Conservation (phyloP, 345 rosid species). For the Gossypioides kirkii region DNA sequence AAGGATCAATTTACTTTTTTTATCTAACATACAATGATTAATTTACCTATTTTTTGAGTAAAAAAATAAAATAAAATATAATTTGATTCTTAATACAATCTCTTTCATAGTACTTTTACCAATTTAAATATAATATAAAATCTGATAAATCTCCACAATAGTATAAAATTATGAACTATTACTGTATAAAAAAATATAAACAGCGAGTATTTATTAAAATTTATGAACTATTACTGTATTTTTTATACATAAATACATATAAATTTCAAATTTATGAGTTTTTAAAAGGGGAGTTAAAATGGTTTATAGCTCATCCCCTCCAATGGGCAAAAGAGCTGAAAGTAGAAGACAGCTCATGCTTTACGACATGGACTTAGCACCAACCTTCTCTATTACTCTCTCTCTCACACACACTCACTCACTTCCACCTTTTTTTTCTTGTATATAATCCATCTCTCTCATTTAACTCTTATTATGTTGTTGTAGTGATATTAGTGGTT, state of each 20-base stretch:
- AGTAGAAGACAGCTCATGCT: slow-evolving; percentile 61
- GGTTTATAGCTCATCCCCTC: background rate
- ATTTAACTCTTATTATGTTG: background rate
- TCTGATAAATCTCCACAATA: too few relatives aligned
- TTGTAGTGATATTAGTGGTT: background rate
- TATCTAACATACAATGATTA: fast-evolving
- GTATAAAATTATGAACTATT: too few relatives aligned
- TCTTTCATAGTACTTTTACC: too few relatives aligned
- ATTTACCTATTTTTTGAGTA: too few relatives aligned
- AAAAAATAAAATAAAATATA: fast-evolving
- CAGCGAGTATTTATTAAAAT: too few relatives aligned
- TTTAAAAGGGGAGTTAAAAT: background rate
- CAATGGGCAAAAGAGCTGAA: slow-evolving; percentile 6
- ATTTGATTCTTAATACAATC: too few relatives aligned
- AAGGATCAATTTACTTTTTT: too few relatives aligned
- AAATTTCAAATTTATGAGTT: too few relatives aligned
- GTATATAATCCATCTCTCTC: slow-evolving; percentile 4
- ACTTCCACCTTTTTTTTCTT: background rate
- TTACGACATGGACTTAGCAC: slow-evolving; percentile 38
- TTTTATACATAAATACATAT: too few relatives aligned
- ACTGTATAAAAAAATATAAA: too few relatives aligned
- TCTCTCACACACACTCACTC: background rate
- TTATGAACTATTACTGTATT: too few relatives aligned
- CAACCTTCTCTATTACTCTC: slow-evolving; percentile 21
- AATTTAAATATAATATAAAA: too few relatives aligned